These are phyloP conservation scores for Trichoderma semiorbis DNA, from an alignment of 2,329 filamentous ascomycete genomes.

Conservation along the genomic window DNA sequence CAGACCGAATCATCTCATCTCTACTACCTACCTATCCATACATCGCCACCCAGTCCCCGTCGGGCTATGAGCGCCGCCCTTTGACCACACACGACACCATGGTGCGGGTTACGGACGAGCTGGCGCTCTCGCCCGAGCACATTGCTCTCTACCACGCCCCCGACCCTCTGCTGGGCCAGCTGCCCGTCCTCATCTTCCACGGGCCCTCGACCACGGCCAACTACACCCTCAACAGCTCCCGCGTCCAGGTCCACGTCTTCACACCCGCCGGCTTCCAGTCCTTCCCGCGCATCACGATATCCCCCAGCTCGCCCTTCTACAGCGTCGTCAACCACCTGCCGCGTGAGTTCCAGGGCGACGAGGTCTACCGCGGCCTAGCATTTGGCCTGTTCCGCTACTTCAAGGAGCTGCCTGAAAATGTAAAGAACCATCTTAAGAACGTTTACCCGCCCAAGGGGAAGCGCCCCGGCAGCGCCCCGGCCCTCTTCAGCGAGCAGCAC, in stretches of 20 bases:
- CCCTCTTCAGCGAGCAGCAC: conserved; percentile 86
- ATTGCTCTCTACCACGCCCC: conserved; percentile 85
- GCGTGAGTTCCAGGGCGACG: conserved; percentile 91
- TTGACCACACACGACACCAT: conserved; percentile 57
- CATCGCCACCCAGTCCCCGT: neutral
- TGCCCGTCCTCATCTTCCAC: conserved; percentile 86
- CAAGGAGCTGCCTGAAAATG: conserved; percentile 71
- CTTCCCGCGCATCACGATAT: conserved; percentile 87
- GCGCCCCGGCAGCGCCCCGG: conserved; percentile 61
- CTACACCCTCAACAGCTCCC: conserved; percentile 80
- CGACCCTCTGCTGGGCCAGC: conserved; percentile 76
- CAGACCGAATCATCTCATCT: neutral
- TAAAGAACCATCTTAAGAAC: conserved; percentile 67
- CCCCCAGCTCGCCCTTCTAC: conserved; percentile 88
- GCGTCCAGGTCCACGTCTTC: conserved; percentile 92
- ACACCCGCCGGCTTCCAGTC: conserved; percentile 84
- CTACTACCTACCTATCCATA: neutral
- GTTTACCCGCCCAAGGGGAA: conserved; percentile 52
- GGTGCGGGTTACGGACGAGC: conserved; percentile 77
- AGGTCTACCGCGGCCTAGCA: conserved; percentile 84
- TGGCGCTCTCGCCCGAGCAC: conserved; percentile 75
- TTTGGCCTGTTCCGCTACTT: conserved; percentile 96
- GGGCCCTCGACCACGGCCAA: conserved; percentile 87
- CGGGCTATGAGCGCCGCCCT: conserved; percentile 25
- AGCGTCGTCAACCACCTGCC: conserved; percentile 85